phyloP scores from a whole-genome alignment of 306 rosid species.

The Medicago lupulina region DNA sequence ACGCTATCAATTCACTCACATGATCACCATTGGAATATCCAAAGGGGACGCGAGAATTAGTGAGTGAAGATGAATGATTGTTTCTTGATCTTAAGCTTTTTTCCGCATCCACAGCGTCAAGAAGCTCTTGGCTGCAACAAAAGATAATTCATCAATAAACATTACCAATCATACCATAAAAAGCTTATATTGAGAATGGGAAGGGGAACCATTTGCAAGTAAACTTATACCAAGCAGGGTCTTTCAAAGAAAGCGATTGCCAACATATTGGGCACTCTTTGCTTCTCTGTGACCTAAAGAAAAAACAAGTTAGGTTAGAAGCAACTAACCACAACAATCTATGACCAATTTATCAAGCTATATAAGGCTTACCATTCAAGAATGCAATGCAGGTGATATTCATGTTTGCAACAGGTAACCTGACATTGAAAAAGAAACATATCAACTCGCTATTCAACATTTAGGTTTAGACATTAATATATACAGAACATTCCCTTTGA shows the following conservation, averaged over 20 bases:
- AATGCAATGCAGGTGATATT: slow-evolving; percentile 95
- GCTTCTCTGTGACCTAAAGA: slow-evolving; percentile 88
- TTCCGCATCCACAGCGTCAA: slow-evolving; percentile 69
- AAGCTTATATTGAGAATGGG: not conserved
- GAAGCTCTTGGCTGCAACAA: slow-evolving; percentile 83
- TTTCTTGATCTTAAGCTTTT: slow-evolving; percentile 58
- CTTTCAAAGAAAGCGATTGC: slow-evolving; percentile 78
- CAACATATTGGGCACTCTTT: slow-evolving; percentile 94
- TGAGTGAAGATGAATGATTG: slow-evolving; percentile 46
- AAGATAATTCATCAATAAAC: slow-evolving; percentile 22
- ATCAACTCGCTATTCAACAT: slow-evolving; percentile 34
- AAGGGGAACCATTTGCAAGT: not conserved
- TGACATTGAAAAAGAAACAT: slow-evolving; percentile 48
- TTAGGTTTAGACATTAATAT: slow-evolving; percentile 17
- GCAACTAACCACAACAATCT: slow-evolving; percentile 22
- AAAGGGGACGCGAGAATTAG: slow-evolving; percentile 42
- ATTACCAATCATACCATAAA: slow-evolving; percentile 28
- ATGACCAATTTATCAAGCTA: slow-evolving; percentile 3
- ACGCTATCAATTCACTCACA: slow-evolving; percentile 52
- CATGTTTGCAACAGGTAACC: slow-evolving; percentile 94
- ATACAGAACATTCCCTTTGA: slow-evolving; percentile 1
- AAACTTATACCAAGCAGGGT: slow-evolving; percentile 71
- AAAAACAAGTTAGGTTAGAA: slow-evolving; percentile 17
- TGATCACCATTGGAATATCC: slow-evolving; percentile 50
- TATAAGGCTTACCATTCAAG: slow-evolving; percentile 77